These are phyloP conservation scores for Pichia nanzhaoensis DNA, from an alignment of 805 yeast genomes.

Conservation along the genomic window DNA sequence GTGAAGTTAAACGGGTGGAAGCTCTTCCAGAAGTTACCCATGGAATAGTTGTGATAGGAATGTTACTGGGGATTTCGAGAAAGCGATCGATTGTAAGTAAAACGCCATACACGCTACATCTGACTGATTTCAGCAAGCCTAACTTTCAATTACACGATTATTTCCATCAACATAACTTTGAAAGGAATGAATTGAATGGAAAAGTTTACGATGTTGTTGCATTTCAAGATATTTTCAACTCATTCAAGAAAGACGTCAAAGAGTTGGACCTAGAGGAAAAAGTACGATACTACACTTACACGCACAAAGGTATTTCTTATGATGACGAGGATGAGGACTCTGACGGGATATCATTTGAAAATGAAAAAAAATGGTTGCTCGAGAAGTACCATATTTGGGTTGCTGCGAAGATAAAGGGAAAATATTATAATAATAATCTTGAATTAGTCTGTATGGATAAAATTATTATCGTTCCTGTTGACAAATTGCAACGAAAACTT, in stretches of 20 bases:
- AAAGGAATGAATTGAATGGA: background rate
- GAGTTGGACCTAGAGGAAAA: background rate
- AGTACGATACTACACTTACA: conserved; percentile 3
- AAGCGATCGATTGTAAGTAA: background rate
- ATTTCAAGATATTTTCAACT: background rate
- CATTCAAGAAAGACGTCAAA: background rate
- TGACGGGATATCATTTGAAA: background rate
- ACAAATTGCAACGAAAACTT: background rate
- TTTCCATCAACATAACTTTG: conserved; percentile 2
- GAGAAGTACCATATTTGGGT: background rate
- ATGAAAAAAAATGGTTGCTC: background rate
- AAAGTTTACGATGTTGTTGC: conserved; percentile 6
- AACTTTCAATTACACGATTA: background rate
- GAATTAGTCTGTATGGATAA: background rate
- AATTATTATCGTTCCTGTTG: background rate
- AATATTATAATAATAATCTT: background rate
- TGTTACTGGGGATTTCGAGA: conserved; percentile 20
- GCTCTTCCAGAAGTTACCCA: background rate
- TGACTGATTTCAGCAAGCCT: conserved; percentile 20
- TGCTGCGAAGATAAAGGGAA: background rate
- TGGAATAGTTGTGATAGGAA: conserved; percentile 14
- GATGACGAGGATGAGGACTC: background rate
- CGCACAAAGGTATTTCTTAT: background rate
- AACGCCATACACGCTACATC: conserved; percentile 17
- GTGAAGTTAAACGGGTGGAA: background rate